Evolutionary conservation across 805 yeast genomes (phyloP), one percentile per base, ranked within the genome.

Genomic region (Maudiozyma turicensis): DNA sequence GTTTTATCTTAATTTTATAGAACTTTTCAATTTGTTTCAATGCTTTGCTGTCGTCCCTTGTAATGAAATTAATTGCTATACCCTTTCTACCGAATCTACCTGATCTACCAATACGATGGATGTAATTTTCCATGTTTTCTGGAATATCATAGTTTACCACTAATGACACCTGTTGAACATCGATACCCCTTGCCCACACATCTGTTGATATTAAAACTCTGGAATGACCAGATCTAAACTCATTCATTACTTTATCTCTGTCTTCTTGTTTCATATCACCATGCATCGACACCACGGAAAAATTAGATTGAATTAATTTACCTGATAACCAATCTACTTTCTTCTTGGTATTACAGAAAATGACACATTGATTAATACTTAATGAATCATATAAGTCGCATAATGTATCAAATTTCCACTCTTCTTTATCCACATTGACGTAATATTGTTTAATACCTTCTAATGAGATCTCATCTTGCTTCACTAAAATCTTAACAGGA

Each of bases 1-100:
- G 96, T 58, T 81, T 86, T 55, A 91, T 88, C 72, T 84, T 86
- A 48, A 95, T 88, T 59, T 84, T 78, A 77, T 91, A 91, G 74
- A 82, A 87, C 68, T 76, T 83, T 74, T 91, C 97, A 56, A 93
- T 81, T 68, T 86, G 95, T 66, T 84, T 81, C 73, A 90, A 74
- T 65, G 77, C 77, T 56, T 77, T 75, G 55, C 76, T 76, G 67
- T 91, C 97, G 49, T 81, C 82, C 54, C 75, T 77, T 46, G 98
- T 90, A 60, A 90, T 83, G 64, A 91, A 86, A 76, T 90, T 93
- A 67, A 91, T 86, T 53, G 98, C 97, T 54, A 87, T 91, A 76
- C 99, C 99, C 74, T 90, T 91, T 71, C 99, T 81, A 68, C 99
- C 99, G 76, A 91, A 91, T 71, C 99, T 83, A 64, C 99, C 99